A percentile compares a stretch with the other conserved stretches of the same genome.
Conservation (phyloP, 345 rosid genomes). For the Populus davidiana region DNA sequence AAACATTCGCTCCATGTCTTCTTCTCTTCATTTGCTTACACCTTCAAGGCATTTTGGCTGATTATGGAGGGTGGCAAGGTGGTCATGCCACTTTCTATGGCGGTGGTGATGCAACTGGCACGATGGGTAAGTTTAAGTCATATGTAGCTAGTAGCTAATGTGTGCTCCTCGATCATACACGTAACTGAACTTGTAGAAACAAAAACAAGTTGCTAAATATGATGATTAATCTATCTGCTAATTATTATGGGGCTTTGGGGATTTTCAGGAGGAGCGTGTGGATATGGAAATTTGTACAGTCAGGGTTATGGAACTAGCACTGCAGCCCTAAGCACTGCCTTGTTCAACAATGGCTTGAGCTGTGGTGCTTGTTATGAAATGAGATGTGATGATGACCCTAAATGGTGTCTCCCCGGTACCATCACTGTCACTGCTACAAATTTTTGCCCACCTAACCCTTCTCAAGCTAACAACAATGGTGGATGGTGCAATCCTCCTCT, state of each 20-base stretch:
- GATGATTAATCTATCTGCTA: too few species aligned
- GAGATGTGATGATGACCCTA: conserved; percentile 21
- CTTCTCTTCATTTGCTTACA: conserved; percentile 13
- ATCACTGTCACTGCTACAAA: conserved; percentile 26
- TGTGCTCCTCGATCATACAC: too few species aligned
- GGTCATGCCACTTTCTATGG: conserved; percentile 52
- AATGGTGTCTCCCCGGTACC: conserved; percentile 18
- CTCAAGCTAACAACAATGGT: conserved; percentile 49
- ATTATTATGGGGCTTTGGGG: neutral
- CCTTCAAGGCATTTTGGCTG: conserved; percentile 18
- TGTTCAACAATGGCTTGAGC: conserved; percentile 25
- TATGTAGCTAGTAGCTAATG: too few species aligned
- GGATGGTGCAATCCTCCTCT: conserved; percentile 73
- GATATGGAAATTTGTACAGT: conserved; percentile 27
- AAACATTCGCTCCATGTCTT: neutral
- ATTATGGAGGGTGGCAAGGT: conserved; percentile 39
- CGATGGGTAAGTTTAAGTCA: conserved; percentile 32
- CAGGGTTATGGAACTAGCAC: conserved; percentile 29
- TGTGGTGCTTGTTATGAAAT: conserved; percentile 27
- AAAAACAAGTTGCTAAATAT: too few species aligned
- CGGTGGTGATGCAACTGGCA: conserved; percentile 47
- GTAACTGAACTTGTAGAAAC: too few species aligned
- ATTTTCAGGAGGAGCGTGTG: conserved; percentile 25
- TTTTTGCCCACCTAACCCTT: conserved; percentile 56
- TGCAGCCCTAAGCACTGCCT: conserved; percentile 26